Evolutionary conservation across 257 asterid species (phyloP).

Genomic region (Gentiana macrophylla): DNA sequence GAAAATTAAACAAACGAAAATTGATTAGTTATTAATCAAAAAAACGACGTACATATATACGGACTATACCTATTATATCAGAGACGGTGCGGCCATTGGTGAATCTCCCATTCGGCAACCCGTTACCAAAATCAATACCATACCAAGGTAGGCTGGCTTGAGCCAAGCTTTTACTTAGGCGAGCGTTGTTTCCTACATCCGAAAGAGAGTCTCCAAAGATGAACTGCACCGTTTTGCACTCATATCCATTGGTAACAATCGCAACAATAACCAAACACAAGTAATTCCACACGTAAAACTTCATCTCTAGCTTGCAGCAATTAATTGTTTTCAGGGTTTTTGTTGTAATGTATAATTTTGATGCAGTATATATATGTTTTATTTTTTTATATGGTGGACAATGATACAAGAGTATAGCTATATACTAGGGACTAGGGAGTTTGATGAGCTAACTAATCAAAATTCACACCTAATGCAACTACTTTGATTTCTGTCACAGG

Average conservation of each 20-base stretch:
- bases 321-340: not conserved
- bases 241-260: slow-evolving; percentile 19
- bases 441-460: slow-evolving; percentile 53
- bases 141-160: slow-evolving; percentile 77
- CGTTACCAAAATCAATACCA: slow-evolving; percentile 68
- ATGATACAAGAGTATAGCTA: slow-evolving; percentile 15
- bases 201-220: slow-evolving; percentile 90
- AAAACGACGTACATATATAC: no score
- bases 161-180: slow-evolving; percentile 67
- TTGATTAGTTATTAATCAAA: no score
- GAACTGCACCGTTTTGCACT: slow-evolving; percentile 72
- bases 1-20: no score
- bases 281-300: not conserved
- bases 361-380: slow-evolving; percentile 5
- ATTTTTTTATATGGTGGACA: slow-evolving; percentile 7
- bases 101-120: slow-evolving; percentile 87
- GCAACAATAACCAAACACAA: slow-evolving; percentile 4
- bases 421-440: slow-evolving; percentile 20
- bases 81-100: slow-evolving; percentile 86
- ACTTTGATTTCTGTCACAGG: slow-evolving; percentile 3
- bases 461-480: slow-evolving; percentile 53
- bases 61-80: slow-evolving; percentile 58
- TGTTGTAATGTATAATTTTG: not conserved
- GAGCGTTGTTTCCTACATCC: slow-evolving; percentile 77
- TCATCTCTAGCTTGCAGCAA: slow-evolving; percentile 8